Percentiles rank a stretch among this genome's conserved stretches.
Evolutionary conservation across 192 early-diverging fungal species (phyloP).

Genomic region (Umbelopsis sp.): DNA sequence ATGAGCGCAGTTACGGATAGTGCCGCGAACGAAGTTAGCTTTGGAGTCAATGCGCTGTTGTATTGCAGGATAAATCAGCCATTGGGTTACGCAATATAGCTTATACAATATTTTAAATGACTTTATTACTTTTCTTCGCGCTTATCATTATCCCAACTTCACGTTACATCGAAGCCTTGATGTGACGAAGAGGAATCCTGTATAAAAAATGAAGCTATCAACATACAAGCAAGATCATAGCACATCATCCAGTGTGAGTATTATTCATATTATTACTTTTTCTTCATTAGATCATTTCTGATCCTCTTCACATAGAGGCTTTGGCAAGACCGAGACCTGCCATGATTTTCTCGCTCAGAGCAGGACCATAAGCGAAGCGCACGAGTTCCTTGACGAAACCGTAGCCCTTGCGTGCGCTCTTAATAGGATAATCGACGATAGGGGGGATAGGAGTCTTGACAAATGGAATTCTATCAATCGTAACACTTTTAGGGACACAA

Average conservation of each 20-base stretch:
- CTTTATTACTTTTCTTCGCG: too few relatives aligned
- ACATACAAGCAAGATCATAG: neutral
- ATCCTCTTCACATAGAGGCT: constrained; percentile 38
- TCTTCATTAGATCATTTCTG: neutral
- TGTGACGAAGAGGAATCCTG: too few relatives aligned
- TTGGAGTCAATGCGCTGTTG: too few relatives aligned
- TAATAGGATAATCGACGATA: constrained; percentile 74
- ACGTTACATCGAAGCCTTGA: too few relatives aligned
- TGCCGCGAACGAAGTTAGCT: too few relatives aligned
- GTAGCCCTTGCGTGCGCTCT: constrained; percentile 54
- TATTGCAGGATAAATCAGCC: too few relatives aligned
- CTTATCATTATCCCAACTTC: too few relatives aligned
- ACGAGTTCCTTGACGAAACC: constrained; percentile 60
- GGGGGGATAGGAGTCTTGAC: constrained; percentile 78
- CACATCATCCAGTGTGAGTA: neutral
- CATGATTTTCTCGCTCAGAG: constrained; percentile 49
- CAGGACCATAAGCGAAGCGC: constrained; percentile 51
- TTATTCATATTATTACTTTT: neutral
- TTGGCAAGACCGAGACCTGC: constrained; percentile 54
- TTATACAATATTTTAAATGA: too few relatives aligned
- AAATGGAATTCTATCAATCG: constrained; percentile 70
- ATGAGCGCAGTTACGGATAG: too few relatives aligned
- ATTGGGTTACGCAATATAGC: too few relatives aligned
- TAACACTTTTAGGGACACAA: constrained; percentile 70
- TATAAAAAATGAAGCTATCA: too few relatives aligned